phyloP scores from a whole-genome alignment of 108 stramenopile species.

The Cylindrotheca fusiformis region DNA sequence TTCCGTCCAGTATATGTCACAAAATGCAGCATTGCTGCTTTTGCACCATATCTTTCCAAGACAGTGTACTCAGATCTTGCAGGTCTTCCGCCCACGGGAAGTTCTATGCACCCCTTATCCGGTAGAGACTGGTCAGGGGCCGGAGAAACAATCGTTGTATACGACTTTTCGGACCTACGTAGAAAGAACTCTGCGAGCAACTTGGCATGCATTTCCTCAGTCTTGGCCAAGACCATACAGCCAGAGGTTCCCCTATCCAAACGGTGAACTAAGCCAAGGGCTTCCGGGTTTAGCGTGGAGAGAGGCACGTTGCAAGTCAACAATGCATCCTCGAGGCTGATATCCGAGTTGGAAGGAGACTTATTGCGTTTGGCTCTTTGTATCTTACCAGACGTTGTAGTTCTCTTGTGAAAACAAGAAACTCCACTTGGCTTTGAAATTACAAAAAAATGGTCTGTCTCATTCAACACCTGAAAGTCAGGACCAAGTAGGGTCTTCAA shows the following conservation, averaged over 20 bases:
- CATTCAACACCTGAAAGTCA: slow-evolving; percentile 53
- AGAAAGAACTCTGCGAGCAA: slow-evolving; percentile 65
- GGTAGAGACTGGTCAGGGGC: slow-evolving; percentile 2
- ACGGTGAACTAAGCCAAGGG: slow-evolving; percentile 72
- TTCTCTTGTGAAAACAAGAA: slow-evolving; percentile 55
- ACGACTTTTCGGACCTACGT: slow-evolving; percentile 53
- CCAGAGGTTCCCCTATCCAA: slow-evolving; percentile 80
- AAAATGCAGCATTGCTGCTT: slow-evolving; percentile 42
- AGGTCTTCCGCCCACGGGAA: slow-evolving; percentile 44
- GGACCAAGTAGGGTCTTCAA: slow-evolving; percentile 42
- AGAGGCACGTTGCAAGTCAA: slow-evolving; percentile 46
- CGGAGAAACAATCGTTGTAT: slow-evolving; percentile 49
- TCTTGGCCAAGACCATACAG: slow-evolving; percentile 65
- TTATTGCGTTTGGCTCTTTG: slow-evolving; percentile 21
- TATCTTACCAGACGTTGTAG: slow-evolving; percentile 63
- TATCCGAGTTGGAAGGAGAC: slow-evolving; percentile 23
- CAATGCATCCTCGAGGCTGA: slow-evolving; percentile 75
- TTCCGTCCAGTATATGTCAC: slow-evolving; percentile 71
- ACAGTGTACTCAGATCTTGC: slow-evolving; percentile 49
- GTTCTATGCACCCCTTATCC: slow-evolving; percentile 28
- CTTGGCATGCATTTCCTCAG: slow-evolving; percentile 54
- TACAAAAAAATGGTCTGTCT: slow-evolving; percentile 53
- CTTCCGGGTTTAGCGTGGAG: slow-evolving; percentile 65
- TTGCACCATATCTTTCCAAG: slow-evolving; percentile 13
- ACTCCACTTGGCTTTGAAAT: slow-evolving; percentile 72